A percentile compares a stretch with the other conserved stretches of the same genome.
phyloP scores from a whole-genome alignment of 306 rosid genomes.

The Sechiopsis laciniata region DNA sequence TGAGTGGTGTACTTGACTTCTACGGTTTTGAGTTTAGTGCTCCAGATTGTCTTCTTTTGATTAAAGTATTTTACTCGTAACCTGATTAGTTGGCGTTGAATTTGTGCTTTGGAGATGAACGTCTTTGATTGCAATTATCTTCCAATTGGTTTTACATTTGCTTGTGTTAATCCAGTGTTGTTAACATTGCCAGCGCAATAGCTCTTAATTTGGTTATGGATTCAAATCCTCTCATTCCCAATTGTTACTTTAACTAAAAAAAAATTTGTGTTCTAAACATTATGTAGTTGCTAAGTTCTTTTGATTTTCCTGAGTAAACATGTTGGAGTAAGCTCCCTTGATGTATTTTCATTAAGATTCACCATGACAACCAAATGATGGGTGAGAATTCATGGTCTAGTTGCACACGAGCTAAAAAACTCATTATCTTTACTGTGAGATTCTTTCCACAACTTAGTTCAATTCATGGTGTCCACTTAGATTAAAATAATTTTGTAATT shows the following conservation, averaged over 20 bases:
- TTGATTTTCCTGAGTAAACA: background rate
- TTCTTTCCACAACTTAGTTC: background rate
- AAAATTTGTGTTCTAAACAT: no score
- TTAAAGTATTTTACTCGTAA: background rate
- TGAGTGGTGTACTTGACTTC: background rate
- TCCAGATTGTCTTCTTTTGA: background rate
- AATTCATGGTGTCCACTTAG: no score
- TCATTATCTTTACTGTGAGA: background rate
- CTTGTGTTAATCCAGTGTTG: background rate
- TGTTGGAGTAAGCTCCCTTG: background rate
- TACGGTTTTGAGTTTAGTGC: background rate
- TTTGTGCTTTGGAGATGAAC: background rate
- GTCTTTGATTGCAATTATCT: background rate
- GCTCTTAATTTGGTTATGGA: background rate
- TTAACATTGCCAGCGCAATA: background rate
- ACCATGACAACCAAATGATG: background rate
- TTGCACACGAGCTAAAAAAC: background rate
- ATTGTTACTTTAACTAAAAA: no score
- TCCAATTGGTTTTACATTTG: background rate
- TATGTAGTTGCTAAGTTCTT: background rate
- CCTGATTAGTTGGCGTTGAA: background rate
- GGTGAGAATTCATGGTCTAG: background rate
- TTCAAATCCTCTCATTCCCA: no score
- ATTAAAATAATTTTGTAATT: no score
- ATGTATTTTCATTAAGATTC: no score